Evolutionary conservation across 2,329 filamentous ascomycete genomes (phyloP), one percentile per base, ranked within the genome.

Genomic region (Fusarium sp.): DNA sequence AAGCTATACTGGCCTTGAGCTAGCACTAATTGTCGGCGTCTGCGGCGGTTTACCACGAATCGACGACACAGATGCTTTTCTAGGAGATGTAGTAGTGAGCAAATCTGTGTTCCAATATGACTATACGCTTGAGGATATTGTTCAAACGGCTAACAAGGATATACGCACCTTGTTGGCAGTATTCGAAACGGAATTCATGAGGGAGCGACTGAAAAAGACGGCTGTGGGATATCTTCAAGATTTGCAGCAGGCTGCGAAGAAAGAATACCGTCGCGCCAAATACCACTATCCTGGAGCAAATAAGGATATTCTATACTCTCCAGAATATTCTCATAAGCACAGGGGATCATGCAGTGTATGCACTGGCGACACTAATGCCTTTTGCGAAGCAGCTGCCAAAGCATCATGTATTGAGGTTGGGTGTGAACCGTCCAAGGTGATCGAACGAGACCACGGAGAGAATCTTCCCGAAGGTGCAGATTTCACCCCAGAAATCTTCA

Each of bases 11-110:
- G 60, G 65, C 11, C 59, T 85, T 2, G 75, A 69, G 10, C 65
- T 84, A 0, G 80, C 69, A 2, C 30, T 85, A 1, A 50, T 85
- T 1, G 80, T 82, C 13, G 83, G 83, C 2, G 73, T 84, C 4
- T 84, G 82, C 52, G 82, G 81, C 7, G 81, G 78, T 7, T 70
- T 80, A 4, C 80, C 81, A 5, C 11, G 20, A 4, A 60, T 61
- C 2, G 12, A 3, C 3, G 10, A 18, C 1, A 13, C 9, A 0
- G 64, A 67, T 14, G 26, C 27, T 2, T 15, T 20, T 5, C 61
- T 67, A 1, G 64, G 64, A 4, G 64, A 67, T 9, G 61, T 67
- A 2, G 13, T 67, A 12, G 14, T 67, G 2, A 54, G 64, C 11
- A 67, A 38, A 10, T 7, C 20, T 5, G 20, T 65, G 0, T 6